Conservation (phyloP, 441 rosid genomes). For the Melastoma candidum region DNA sequence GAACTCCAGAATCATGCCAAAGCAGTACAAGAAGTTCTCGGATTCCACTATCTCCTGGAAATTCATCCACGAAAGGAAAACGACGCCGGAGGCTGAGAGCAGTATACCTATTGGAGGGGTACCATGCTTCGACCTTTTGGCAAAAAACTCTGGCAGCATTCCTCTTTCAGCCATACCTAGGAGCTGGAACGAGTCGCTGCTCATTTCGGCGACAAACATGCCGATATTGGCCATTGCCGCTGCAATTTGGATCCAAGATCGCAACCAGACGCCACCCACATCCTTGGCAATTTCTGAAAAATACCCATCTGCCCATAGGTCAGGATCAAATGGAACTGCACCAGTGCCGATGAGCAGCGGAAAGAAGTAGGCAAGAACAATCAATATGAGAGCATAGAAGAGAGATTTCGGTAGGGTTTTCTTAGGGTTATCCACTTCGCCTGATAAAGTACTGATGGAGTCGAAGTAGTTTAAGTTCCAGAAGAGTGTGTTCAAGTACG, state of each 20-base stretch:
- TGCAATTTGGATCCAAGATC: constrained; percentile 8
- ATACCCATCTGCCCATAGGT: constrained; percentile 6
- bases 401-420: constrained; percentile 7
- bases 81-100: constrained; percentile 3
- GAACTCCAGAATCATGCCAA: constrained; percentile 9
- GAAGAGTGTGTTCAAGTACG: constrained; percentile 8
- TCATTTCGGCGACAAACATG: constrained; percentile 9
- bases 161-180: constrained; percentile 9
- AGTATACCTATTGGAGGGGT: constrained; percentile 6
- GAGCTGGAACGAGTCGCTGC: constrained; percentile 11
- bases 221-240: constrained; percentile 8
- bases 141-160: constrained; percentile 4
- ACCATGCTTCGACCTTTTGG: constrained; percentile 6
- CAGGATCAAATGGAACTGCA: constrained; percentile 8
- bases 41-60: constrained; percentile 6
- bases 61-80: constrained; percentile 7
- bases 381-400: constrained; percentile 9
- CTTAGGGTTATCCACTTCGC: constrained; percentile 5
- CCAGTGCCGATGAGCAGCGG: constrained; percentile 4
- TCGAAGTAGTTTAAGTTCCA: constrained; percentile 8
- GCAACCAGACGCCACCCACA: constrained; percentile 6
- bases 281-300: constrained; percentile 5
- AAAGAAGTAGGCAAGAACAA: constrained; percentile 2
- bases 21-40: constrained; percentile 11
- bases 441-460: constrained; percentile 6